A percentile compares a stretch with the other conserved stretches of the same genome.
Conservation (phyloP, 768 basidiomycete species). For the Gloeophyllum trabeum region DNA sequence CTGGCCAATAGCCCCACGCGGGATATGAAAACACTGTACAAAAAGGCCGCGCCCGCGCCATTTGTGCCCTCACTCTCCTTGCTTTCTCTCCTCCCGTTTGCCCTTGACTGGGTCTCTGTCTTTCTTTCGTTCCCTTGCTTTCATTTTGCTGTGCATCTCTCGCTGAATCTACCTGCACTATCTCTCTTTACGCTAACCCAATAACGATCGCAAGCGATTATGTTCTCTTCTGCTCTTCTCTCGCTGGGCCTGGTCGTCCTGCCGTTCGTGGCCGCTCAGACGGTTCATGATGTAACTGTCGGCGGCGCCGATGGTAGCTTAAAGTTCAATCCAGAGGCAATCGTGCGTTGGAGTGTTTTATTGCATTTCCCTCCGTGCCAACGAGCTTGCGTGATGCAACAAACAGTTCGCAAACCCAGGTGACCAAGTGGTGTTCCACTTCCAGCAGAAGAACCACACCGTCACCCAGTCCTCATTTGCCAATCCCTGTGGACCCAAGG, state of each 20-base stretch:
- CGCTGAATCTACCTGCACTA: neutral
- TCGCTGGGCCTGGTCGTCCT: constrained; percentile 34
- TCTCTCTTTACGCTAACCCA: constrained; percentile 6
- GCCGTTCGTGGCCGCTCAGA: constrained; percentile 36
- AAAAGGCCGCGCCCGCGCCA: too few species aligned
- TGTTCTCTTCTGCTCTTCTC: constrained; percentile 32
- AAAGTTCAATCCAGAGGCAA: constrained; percentile 37
- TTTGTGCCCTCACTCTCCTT: neutral
- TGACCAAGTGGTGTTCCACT: constrained; percentile 53
- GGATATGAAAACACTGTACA: too few species aligned
- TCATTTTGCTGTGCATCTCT: neutral
- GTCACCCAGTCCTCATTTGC: constrained; percentile 23
- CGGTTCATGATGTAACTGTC: constrained; percentile 43
- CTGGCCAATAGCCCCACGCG: too few species aligned
- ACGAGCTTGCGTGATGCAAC: too few species aligned
- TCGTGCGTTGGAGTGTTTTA: constrained; percentile 32
- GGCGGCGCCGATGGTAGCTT: constrained; percentile 30
- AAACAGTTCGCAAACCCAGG: constrained; percentile 35
- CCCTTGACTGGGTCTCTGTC: neutral
- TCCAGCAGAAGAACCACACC: constrained; percentile 39
- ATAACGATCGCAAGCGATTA: constrained; percentile 22
- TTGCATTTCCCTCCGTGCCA: neutral
- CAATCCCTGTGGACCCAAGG: constrained; percentile 37
- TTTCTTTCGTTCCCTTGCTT: neutral
- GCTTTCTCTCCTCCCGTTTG: neutral